A percentile compares a stretch with the other conserved stretches of the same genome.
These are phyloP conservation scores for Nothophaeocryptopus gaeumannii DNA, from an alignment of 2,329 filamentous ascomycete genomes.

Conservation along the genomic window DNA sequence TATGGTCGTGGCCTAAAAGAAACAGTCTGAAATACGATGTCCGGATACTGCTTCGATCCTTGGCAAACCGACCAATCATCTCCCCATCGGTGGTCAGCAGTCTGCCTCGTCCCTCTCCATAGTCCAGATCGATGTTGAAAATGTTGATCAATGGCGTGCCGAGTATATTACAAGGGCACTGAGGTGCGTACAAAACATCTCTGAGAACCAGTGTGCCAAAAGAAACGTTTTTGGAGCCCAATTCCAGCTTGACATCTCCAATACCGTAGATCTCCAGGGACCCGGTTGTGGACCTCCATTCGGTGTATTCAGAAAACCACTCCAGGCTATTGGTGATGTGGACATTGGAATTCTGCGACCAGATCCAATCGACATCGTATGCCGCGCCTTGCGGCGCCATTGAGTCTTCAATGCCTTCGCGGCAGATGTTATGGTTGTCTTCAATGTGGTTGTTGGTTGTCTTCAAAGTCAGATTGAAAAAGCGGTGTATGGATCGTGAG, in stretches of 20 bases:
- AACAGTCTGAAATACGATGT: no score
- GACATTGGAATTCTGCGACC: constrained; percentile 18
- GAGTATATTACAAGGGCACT: constrained; percentile 15
- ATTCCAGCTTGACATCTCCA: constrained; percentile 11
- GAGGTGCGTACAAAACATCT: constrained; percentile 17
- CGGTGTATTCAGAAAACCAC: constrained; percentile 17
- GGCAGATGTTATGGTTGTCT: no score
- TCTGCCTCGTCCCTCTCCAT: no score
- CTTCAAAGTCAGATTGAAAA: no score
- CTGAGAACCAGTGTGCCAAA: background rate
- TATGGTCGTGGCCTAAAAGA: no score
- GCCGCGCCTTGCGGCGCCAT: constrained; percentile 21
- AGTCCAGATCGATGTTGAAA: no score
- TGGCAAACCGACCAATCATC: no score
- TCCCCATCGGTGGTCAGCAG: no score
- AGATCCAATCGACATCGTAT: constrained; percentile 23
- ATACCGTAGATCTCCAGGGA: constrained; percentile 1
- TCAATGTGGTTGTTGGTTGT: no score
- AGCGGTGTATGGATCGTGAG: no score
- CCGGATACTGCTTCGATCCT: no score
- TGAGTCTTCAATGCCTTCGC: background rate
- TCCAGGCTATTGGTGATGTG: constrained; percentile 24
- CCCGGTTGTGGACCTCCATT: background rate
- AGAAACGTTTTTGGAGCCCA: background rate
- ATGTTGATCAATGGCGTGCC: background rate